Base-by-base conservation (phyloP, 1,284 basidiomycete species). In the Phylloboletellus chloephorus region DNA sequence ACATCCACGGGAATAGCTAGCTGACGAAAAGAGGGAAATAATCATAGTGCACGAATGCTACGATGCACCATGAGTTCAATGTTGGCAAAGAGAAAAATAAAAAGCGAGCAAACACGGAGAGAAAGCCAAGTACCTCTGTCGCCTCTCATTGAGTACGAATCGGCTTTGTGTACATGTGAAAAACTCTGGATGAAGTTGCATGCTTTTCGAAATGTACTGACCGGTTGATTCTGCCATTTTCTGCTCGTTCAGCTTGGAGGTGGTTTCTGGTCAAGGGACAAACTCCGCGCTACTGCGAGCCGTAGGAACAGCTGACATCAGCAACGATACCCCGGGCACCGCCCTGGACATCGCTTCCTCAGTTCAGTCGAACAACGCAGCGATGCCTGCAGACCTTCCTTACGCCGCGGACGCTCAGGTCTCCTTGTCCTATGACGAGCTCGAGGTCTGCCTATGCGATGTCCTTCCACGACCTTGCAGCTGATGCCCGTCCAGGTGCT, bases 341-440 rank as follows among this genome's bases (percentile, higher is more conserved):
- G 3, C 5, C 5, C 9, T 9, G 15, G 24, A 9, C 36, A n/a
- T 25, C 36, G 13, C 46, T 5, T 15, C 12, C 44, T 48, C 56
- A 56, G 48, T 37, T 28, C 21, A 6, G 20, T 29, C 26, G 19
- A 24, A 45, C 39, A 26, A 16, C 33, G 32, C 43, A 31, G 47
- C 50, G 47, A 84, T 83, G 82, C 60, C 79, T 26, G 88, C 86
- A 39, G 89, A 94, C 56, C 72, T 97, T n/a, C 93, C 93, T 13
- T 97, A 97, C 66, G 93, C 94, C 46, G 93, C 92, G 15, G 93
- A 97, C 63, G 94, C 92, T 7, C 84, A 95, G 62, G 77, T 86
- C 34, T 91, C 91, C 5, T 72, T 97, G 19, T 78, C 84, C 3
- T 91, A 79, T 58, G 90, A 95, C 52, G 93, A 97, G 66, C 76